Evolutionary conservation across 2,329 filamentous ascomycete species (phyloP).

Genomic region (Fusarium hainanense): DNA sequence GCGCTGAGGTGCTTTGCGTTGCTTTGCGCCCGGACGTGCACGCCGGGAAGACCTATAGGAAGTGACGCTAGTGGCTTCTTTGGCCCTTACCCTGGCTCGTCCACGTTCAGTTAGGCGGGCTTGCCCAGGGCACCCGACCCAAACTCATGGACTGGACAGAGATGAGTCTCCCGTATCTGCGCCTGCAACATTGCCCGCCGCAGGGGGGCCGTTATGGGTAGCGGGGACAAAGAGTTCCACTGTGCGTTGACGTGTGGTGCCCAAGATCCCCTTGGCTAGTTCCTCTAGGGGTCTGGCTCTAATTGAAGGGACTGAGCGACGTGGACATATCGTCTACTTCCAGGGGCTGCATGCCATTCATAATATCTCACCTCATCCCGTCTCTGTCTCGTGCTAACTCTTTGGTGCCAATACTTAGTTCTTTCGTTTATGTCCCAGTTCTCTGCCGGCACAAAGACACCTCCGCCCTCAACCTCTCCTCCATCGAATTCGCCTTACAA

Average conservation of each 20-base stretch:
- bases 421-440: slow-evolving; percentile 90
- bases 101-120: slow-evolving; percentile 8
- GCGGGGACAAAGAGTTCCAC: slow-evolving; percentile 31
- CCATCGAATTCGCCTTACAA: slow-evolving; percentile 51
- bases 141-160: slow-evolving; percentile 11
- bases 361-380: slow-evolving; percentile 44
- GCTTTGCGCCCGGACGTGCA: slow-evolving; percentile 17
- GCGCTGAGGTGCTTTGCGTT: not conserved
- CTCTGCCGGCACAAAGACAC: slow-evolving; percentile 64
- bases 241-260: slow-evolving; percentile 24
- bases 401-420: slow-evolving; percentile 63
- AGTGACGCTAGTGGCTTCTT: slow-evolving; percentile 24
- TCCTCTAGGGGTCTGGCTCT: slow-evolving; percentile 25
- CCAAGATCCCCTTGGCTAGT: slow-evolving; percentile 33
- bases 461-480: slow-evolving; percentile 59
- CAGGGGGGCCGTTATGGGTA: slow-evolving; percentile 32
- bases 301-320: slow-evolving; percentile 28
- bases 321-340: slow-evolving; percentile 4
- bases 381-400: slow-evolving; percentile 39
- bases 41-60: slow-evolving; percentile 8
- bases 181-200: slow-evolving; percentile 25
- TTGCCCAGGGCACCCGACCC: slow-evolving; percentile 14
- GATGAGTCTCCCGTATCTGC: slow-evolving; percentile 1
- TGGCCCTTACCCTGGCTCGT: slow-evolving; percentile 14
- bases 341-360: slow-evolving; percentile 36